Evolutionary conservation across 2,329 filamentous ascomycete genomes (phyloP).

Genomic region (Fusarium sp.): DNA sequence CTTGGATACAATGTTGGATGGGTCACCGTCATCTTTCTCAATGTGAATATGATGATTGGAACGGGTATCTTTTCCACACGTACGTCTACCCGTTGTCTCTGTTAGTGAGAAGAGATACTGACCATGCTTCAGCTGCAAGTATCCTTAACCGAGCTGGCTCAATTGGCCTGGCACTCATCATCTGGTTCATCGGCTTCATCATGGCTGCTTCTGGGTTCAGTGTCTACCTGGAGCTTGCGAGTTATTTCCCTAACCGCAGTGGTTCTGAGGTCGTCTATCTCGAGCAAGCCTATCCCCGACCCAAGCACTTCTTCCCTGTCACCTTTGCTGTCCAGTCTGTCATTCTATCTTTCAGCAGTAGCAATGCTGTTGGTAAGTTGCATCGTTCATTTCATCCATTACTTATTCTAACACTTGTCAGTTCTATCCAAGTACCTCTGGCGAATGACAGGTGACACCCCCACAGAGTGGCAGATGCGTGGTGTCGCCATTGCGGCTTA

Average conservation of each 20-base stretch:
- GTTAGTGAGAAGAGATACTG: not conserved
- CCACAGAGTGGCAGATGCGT: slow-evolving; percentile 74
- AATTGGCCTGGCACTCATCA: slow-evolving; percentile 72
- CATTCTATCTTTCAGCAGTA: slow-evolving; percentile 74
- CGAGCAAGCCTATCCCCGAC: slow-evolving; percentile 75
- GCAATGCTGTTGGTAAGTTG: slow-evolving; percentile 67
- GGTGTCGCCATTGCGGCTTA: slow-evolving; percentile 76
- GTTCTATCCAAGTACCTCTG: slow-evolving; percentile 75
- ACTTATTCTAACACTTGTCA: slow-evolving; percentile 22
- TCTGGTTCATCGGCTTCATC: slow-evolving; percentile 73
- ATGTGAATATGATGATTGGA: slow-evolving; percentile 73
- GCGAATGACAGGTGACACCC: slow-evolving; percentile 63
- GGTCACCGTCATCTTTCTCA: slow-evolving; percentile 70
- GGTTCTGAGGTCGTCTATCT: slow-evolving; percentile 77
- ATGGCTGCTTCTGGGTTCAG: slow-evolving; percentile 68
- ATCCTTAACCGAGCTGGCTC: slow-evolving; percentile 73
- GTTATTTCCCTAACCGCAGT: slow-evolving; percentile 75
- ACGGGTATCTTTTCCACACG: slow-evolving; percentile 75
- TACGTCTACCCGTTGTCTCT: slow-evolving; percentile 52
- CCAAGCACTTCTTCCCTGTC: slow-evolving; percentile 73
- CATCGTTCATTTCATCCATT: fast-evolving
- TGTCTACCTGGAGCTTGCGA: slow-evolving; percentile 73
- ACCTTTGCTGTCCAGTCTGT: slow-evolving; percentile 75
- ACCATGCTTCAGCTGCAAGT: slow-evolving; percentile 40
- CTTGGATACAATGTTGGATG: slow-evolving; percentile 70